These are phyloP conservation scores for Dendrothele bispora DNA, from an alignment of 768 basidiomycete genomes.

Conservation along the genomic window DNA sequence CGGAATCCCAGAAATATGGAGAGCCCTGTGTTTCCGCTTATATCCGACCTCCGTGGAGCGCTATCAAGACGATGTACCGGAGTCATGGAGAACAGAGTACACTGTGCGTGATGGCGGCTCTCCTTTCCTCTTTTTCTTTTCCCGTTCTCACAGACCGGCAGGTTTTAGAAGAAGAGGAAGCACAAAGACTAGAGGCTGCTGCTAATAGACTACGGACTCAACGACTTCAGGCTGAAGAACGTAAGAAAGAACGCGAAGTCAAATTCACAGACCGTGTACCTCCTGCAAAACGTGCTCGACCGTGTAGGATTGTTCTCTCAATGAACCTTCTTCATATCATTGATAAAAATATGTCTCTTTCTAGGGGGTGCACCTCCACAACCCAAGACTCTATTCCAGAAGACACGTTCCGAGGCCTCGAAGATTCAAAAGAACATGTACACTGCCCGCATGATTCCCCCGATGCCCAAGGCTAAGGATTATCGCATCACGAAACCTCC, in stretches of 20 bases:
- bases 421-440: conserved; percentile 66
- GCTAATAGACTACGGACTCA: conserved; percentile 62
- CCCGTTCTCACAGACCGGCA: conserved; percentile 24
- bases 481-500: conserved; percentile 35
- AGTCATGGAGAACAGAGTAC: conserved; percentile 69
- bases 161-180: conserved; percentile 59
- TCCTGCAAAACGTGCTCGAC: conserved; percentile 60
- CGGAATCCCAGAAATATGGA: conserved; percentile 59
- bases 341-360: neutral
- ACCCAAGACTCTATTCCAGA: conserved; percentile 77
- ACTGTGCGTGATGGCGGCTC: conserved; percentile 46
- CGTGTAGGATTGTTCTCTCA: conserved; percentile 47
- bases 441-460: conserved; percentile 50
- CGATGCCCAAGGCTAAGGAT: conserved; percentile 48
- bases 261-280: conserved; percentile 73
- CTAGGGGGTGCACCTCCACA: conserved; percentile 37
- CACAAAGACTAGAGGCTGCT: conserved; percentile 62
- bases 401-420: conserved; percentile 69
- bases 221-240: conserved; percentile 68
- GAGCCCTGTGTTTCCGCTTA: conserved; percentile 57
- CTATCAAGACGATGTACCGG: conserved; percentile 45
- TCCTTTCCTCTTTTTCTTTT: conserved; percentile 8
- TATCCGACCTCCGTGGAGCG: conserved; percentile 56
- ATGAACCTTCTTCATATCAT: neutral
- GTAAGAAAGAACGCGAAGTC: conserved; percentile 75